Conservation (phyloP, 306 rosid genomes). For the Lagenaria siceraria region DNA sequence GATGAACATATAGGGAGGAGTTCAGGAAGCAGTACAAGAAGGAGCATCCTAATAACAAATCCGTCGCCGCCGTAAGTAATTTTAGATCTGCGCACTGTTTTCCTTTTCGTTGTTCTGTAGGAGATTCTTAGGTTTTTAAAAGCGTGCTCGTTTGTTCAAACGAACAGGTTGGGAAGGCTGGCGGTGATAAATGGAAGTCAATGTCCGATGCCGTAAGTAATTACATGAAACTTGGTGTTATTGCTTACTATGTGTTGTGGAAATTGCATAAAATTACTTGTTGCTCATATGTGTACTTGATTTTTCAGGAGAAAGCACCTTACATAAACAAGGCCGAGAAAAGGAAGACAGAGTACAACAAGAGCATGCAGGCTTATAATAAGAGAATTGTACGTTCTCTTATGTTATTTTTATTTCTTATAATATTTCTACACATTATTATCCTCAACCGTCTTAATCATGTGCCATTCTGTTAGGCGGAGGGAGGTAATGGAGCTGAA, state of each 20-base stretch:
- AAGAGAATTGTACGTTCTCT: conserved; percentile 29
- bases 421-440: background rate
- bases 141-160: background rate
- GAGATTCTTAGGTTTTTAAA: background rate
- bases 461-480: conserved; percentile 27
- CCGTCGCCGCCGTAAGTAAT: conserved; percentile 56
- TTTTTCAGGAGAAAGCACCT: conserved; percentile 65
- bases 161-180: conserved; percentile 77
- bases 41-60: conserved; percentile 69
- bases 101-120: background rate
- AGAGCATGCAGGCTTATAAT: conserved; percentile 41
- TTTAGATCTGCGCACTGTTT: background rate
- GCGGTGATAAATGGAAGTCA: conserved; percentile 68
- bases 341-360: conserved; percentile 55
- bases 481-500: conserved; percentile 40
- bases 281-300: background rate
- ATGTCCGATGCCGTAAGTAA: conserved; percentile 70
- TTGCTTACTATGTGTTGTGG: background rate
- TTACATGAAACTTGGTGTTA: background rate
- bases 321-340: conserved; percentile 56
- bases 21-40: conserved; percentile 61
- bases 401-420: background rate
- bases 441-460: background rate
- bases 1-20: conserved; percentile 38
- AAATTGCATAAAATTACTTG: no score